phyloP scores from a whole-genome alignment of 2,329 filamentous ascomycete genomes.

The Fusarium camptoceras region DNA sequence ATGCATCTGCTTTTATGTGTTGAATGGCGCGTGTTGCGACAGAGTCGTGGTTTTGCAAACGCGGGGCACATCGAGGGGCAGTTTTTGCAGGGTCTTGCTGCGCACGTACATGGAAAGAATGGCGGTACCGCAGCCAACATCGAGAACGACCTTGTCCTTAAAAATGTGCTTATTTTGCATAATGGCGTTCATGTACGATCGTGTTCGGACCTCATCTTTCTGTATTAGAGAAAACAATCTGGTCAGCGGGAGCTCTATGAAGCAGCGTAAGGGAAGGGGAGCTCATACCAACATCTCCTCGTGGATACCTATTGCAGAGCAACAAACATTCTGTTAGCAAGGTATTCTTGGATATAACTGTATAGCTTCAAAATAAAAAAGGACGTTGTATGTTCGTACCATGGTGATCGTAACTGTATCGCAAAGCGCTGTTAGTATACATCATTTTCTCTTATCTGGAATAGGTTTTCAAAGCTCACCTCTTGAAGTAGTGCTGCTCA shows the following conservation, averaged over 20 bases:
- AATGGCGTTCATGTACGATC: slow-evolving; percentile 97
- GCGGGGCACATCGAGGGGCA: slow-evolving; percentile 33
- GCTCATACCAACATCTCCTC: slow-evolving; percentile 94
- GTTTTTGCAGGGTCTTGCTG: slow-evolving; percentile 15
- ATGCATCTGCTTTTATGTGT: neutral
- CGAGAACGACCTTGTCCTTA: slow-evolving; percentile 85
- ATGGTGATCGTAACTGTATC: slow-evolving; percentile 92
- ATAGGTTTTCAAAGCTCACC: slow-evolving; percentile 64
- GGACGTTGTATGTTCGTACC: slow-evolving; percentile 64
- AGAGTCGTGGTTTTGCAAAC: slow-evolving; percentile 13
- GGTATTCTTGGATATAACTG: neutral
- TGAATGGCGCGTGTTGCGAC: slow-evolving; percentile 6
- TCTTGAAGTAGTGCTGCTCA: slow-evolving; percentile 99
- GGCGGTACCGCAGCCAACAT: slow-evolving; percentile 96
- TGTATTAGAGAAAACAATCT: slow-evolving; percentile 53
- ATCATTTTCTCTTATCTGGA: slow-evolving; percentile 3
- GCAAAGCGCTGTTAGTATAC: slow-evolving; percentile 52
- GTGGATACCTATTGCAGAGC: slow-evolving; percentile 78
- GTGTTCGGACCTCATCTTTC: slow-evolving; percentile 98
- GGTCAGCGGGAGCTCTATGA: slow-evolving; percentile 38
- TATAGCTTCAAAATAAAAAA: slow-evolving; percentile 46
- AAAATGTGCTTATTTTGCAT: slow-evolving; percentile 96
- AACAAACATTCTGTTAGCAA: slow-evolving; percentile 45
- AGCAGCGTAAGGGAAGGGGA: slow-evolving; percentile 32
- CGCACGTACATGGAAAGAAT: slow-evolving; percentile 94